Base-by-base conservation (phyloP, 73 alveolate species). In the Paramecium bursaria region DNA sequence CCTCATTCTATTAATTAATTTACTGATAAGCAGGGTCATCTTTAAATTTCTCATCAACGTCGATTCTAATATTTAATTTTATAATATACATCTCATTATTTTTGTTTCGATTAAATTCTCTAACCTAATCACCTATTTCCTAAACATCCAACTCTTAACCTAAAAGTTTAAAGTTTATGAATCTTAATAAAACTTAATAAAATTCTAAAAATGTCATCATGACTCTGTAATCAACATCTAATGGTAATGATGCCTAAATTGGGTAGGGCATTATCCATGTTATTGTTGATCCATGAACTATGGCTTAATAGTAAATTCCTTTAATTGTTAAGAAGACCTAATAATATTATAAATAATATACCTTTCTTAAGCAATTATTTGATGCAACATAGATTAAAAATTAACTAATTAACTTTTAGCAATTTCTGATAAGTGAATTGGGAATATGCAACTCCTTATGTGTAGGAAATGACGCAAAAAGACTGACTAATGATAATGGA, bases 381-480 rank as follows among this genome's bases (percentile, higher is more conserved):
- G 75, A 46, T 22, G 76, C 61, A 4, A 79, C 75, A 35, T 33
- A 79, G 25, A 79, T 44, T 7, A 39, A 42, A 23, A 79, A 79
- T 79, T 79, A 30, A 53, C 49, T 54, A 53, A 79, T 55, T 44
- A 79, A 29, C 21, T 50, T 52, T 42, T 53, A 53, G 54, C 89
- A 79, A 10, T 46, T 79, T 15, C 30, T 79, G 15, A 79, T 79
- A 35, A 49, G 29, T 5, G 75, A 50, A 21, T 73, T 79, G 11
- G 89, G 89, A 39, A 79, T 73, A 46, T 73, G 85, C 3, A 79
- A 48, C 46, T 61, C 92, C 75, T 93, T 96, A 79, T 96, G 98
- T 42, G 97, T 94, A 5, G 99, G 99, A 53, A 98, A 91, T 67
- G 90, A 93, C 9, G 99, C 97, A 80, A 95, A 98, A 31, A 98